Evolutionary conservation across 169 alveolate genomes (phyloP).

Genomic region (Plasmodium inui): DNA sequence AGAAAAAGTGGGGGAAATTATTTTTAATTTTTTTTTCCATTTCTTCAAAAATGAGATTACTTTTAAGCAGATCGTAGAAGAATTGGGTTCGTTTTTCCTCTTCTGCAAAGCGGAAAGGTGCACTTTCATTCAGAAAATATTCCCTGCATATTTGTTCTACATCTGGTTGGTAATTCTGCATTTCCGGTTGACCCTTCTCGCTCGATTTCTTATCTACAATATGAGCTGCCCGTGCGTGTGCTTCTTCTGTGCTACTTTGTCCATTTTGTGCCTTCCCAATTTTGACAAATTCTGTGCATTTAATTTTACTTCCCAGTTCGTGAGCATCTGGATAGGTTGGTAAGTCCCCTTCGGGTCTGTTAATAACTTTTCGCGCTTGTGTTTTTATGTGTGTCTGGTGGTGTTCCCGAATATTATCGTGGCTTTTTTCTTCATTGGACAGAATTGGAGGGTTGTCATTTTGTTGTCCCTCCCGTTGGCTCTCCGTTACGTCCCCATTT

Average conservation of each 20-base stretch:
- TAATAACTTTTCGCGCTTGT: neutral
- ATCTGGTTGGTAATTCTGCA: neutral
- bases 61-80: conserved; percentile 20
- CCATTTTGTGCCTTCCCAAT: neutral
- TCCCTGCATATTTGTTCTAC: conserved; percentile 20
- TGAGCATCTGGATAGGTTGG: neutral
- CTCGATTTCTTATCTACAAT: neutral
- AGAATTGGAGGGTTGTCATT: neutral
- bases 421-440: neutral
- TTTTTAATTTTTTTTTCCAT: conserved; percentile 61
- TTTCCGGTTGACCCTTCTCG: neutral
- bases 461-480: neutral
- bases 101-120: neutral
- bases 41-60: conserved; percentile 26
- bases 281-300: neutral
- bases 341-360: neutral
- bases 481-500: neutral
- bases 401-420: neutral
- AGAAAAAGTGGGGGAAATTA: conserved; percentile 16
- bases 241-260: neutral
- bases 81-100: neutral
- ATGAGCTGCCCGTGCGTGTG: neutral
- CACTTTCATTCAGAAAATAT: conserved; percentile 7
- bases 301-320: neutral
- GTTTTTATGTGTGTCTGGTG: neutral